Evolutionary conservation across 2,329 filamentous ascomycete species (phyloP).

Genomic region (Lasiodiplodia gonubiensis): DNA sequence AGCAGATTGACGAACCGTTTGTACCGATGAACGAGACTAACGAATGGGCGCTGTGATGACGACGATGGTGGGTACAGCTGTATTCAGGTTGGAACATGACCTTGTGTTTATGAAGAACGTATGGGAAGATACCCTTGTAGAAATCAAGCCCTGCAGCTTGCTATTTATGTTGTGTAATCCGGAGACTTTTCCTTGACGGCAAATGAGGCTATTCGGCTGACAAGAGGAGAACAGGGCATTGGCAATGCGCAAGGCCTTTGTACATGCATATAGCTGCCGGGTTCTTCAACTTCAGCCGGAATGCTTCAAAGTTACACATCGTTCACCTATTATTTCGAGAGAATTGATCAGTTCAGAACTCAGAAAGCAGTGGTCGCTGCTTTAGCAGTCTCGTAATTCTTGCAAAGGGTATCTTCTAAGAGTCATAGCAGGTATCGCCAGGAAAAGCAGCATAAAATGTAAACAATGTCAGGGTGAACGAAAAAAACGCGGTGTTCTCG

Average conservation of each 20-base stretch:
- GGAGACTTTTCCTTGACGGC: background rate
- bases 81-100: background rate
- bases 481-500: no score
- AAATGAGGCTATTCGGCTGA: background rate
- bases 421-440: no score
- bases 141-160: background rate
- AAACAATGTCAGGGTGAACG: no score
- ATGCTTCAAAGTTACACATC: no score
- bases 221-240: background rate
- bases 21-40: conserved; percentile 72
- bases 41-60: conserved; percentile 73
- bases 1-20: conserved; percentile 92
- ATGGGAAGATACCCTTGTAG: conserved; percentile 25
- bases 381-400: no score
- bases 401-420: no score
- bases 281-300: no score
- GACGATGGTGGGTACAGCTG: background rate
- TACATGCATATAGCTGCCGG: no score
- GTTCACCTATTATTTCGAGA: no score
- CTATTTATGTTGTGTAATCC: background rate
- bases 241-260: background rate
- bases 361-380: no score
- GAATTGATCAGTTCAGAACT: no score
- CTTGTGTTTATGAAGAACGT: background rate
- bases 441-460: no score